phyloP scores from a whole-genome alignment of 2,329 filamentous ascomycete genomes.

The Colletotrichum tropicicola region DNA sequence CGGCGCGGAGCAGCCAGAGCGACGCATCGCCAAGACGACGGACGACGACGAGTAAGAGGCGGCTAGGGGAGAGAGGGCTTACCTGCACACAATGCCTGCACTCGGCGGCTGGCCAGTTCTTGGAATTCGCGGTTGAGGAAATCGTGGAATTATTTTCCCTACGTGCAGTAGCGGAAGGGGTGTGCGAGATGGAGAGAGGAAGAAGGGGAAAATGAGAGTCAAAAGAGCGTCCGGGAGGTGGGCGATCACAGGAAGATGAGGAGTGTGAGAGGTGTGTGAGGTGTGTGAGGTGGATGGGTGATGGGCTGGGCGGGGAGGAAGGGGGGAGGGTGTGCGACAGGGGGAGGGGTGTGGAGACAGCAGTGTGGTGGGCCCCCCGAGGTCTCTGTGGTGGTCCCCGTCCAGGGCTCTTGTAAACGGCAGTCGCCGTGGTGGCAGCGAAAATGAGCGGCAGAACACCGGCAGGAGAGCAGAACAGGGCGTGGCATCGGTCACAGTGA shows the following conservation, averaged over 20 bases:
- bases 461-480: no score
- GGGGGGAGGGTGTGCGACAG: background rate
- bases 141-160: conserved; percentile 23
- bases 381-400: background rate
- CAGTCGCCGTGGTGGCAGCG: no score
- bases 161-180: conserved; percentile 16
- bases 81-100: conserved; percentile 33
- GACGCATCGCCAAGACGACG: background rate
- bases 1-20: no score
- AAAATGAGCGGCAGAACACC: no score
- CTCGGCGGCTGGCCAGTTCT: conserved; percentile 27
- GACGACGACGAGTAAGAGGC: no score
- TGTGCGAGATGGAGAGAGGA: conserved; percentile 10
- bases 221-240: conserved; percentile 22
- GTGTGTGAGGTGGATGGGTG: conserved; percentile 14
- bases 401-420: no score
- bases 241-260: conserved; percentile 28
- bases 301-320: conserved; percentile 10
- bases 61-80: no score
- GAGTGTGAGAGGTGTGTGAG: conserved; percentile 12
- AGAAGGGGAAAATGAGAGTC: conserved; percentile 3
- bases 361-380: background rate
- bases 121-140: conserved; percentile 14
- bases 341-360: background rate
- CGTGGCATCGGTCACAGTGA: no score